Evolutionary conservation across 2,329 filamentous ascomycete species (phyloP).

Genomic region (Pseudogymnoascus sp.): DNA sequence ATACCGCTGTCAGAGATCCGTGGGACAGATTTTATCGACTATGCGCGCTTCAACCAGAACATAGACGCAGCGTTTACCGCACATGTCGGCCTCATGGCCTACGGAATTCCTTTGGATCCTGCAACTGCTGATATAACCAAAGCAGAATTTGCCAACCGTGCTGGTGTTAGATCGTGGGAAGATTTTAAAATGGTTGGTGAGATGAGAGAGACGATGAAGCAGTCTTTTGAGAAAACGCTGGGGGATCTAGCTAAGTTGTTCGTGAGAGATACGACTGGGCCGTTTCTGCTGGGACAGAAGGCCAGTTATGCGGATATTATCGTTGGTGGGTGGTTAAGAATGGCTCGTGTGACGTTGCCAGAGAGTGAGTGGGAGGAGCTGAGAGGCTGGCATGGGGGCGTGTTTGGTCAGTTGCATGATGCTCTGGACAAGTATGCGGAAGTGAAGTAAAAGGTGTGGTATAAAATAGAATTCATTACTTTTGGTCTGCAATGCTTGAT

Average conservation of each 20-base stretch:
- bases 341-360: slow-evolving; percentile 16
- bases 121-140: slow-evolving; percentile 33
- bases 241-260: slow-evolving; percentile 29
- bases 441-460: neutral
- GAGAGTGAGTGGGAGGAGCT: slow-evolving; percentile 12
- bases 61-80: slow-evolving; percentile 46
- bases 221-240: slow-evolving; percentile 19
- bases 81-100: slow-evolving; percentile 33
- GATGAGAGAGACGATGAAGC: slow-evolving; percentile 23
- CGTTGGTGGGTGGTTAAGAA: slow-evolving; percentile 34
- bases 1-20: slow-evolving; percentile 32
- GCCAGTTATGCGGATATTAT: slow-evolving; percentile 36
- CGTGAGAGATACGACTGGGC: slow-evolving; percentile 26
- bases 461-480: neutral
- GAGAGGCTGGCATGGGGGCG: slow-evolving; percentile 13
- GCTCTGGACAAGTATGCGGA: slow-evolving; percentile 12
- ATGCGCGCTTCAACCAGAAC: slow-evolving; percentile 43
- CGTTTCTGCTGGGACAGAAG: slow-evolving; percentile 15
- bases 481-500: neutral
- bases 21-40: slow-evolving; percentile 15
- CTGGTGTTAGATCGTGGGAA: slow-evolving; percentile 37
- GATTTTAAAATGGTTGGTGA: slow-evolving; percentile 26
- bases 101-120: slow-evolving; percentile 43
- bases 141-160: slow-evolving; percentile 41
- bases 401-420: slow-evolving; percentile 13